A percentile compares a stretch with the other conserved stretches of the same genome.
Evolutionary conservation across 495 filamentous ascomycete genomes (phyloP).

Genomic region (Aspergillus cristatus): DNA sequence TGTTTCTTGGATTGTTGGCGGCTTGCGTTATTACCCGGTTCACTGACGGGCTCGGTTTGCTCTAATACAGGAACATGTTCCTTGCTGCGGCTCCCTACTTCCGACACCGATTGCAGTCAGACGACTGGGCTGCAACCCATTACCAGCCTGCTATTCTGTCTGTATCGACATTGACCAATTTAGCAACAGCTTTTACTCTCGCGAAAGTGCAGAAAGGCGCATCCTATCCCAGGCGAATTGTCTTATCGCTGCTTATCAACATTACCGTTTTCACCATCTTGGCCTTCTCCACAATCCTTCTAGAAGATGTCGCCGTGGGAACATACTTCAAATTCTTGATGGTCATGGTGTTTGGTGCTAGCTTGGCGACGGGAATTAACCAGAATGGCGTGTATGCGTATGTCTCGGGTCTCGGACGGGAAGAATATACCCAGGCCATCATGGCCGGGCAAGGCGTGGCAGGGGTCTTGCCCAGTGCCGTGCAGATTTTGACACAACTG

Average conservation of each 20-base stretch:
- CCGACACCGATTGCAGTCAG: conserved; percentile 64
- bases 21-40: not conserved
- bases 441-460: conserved; percentile 93
- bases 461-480: conserved; percentile 81
- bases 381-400: conserved; percentile 96
- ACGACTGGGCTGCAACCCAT: conserved; percentile 60
- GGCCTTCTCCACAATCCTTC: conserved; percentile 65
- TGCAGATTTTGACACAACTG: conserved; percentile 74
- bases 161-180: conserved; percentile 75
- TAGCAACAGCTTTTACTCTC: conserved; percentile 62
- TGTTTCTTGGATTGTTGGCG: conserved; percentile 16
- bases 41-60: conserved; percentile 1
- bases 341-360: conserved; percentile 68
- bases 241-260: conserved; percentile 62
- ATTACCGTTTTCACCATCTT: conserved; percentile 62
- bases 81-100: conserved; percentile 93
- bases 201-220: conserved; percentile 69
- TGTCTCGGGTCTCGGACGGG: conserved; percentile 69
- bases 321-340: conserved; percentile 76
- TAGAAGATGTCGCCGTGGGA: conserved; percentile 47
- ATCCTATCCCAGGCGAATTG: conserved; percentile 77
- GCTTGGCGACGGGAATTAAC: conserved; percentile 71
- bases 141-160: conserved; percentile 85
- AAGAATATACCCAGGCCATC: conserved; percentile 88
- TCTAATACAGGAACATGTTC: conserved; percentile 85